phyloP scores from a whole-genome alignment of 768 basidiomycete genomes.

The Termitomyces bulborhizus region DNA sequence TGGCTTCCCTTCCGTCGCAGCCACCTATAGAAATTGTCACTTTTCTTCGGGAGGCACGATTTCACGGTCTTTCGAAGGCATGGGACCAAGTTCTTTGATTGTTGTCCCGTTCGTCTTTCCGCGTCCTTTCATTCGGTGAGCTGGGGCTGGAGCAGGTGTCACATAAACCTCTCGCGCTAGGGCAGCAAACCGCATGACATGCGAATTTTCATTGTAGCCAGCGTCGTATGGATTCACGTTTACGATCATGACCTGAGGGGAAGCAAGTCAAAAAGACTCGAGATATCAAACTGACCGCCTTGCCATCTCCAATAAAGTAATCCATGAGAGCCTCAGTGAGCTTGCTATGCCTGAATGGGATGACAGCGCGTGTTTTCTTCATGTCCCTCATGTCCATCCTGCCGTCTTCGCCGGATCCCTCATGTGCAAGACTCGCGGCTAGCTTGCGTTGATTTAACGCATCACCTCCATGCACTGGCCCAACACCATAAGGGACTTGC shows the following conservation, averaged over 20 bases:
- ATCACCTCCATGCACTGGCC: constrained; percentile 96
- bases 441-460: constrained; percentile 76
- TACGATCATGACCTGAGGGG: constrained; percentile 88
- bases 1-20: constrained; percentile 40
- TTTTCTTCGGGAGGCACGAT: constrained; percentile 44
- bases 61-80: constrained; percentile 34
- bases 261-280: neutral
- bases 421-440: constrained; percentile 41
- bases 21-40: constrained; percentile 67
- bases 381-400: constrained; percentile 67
- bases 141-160: constrained; percentile 56
- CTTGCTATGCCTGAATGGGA: constrained; percentile 92
- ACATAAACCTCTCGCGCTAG: constrained; percentile 84
- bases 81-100: constrained; percentile 32
- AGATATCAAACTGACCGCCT: constrained; percentile 51
- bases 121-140: constrained; percentile 41
- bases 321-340: constrained; percentile 95
- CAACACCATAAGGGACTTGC: constrained; percentile 96
- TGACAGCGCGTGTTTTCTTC: constrained; percentile 62
- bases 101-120: constrained; percentile 33
- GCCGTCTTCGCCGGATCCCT: constrained; percentile 31
- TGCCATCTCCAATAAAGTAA: constrained; percentile 90
- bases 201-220: constrained; percentile 94
- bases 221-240: constrained; percentile 99
- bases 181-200: constrained; percentile 99